A percentile compares a stretch with the other conserved stretches of the same genome.
These are phyloP conservation scores for Petunia secreta DNA, from an alignment of 257 asterid genomes.

Conservation along the genomic window DNA sequence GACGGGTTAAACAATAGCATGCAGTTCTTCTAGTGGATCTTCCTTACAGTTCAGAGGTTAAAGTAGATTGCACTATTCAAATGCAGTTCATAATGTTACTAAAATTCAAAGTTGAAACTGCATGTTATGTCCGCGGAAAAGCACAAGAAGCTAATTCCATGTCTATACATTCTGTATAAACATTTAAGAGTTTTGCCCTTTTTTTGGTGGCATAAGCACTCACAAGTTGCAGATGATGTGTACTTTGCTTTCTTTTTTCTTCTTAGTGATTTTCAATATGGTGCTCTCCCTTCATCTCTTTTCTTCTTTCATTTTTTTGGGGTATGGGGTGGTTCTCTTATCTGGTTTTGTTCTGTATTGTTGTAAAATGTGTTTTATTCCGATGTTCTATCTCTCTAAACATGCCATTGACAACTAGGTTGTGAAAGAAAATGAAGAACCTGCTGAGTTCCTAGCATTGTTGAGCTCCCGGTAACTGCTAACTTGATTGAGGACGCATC, in stretches of 20 bases:
- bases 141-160: background rate
- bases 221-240: background rate
- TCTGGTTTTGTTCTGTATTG: background rate
- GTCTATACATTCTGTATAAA: background rate
- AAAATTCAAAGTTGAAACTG: background rate
- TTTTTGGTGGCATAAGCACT: slow-evolving; percentile 9
- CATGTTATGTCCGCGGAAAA: background rate
- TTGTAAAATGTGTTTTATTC: background rate
- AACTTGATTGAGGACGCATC: slow-evolving; percentile 28
- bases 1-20: background rate
- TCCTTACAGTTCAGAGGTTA: background rate
- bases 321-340: background rate
- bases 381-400: background rate
- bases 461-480: slow-evolving; percentile 36
- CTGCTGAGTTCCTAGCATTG: slow-evolving; percentile 46
- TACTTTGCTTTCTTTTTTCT: background rate
- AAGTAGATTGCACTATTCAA: background rate
- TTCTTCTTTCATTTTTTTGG: background rate
- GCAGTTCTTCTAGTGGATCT: background rate
- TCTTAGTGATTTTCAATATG: background rate
- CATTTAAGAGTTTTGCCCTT: background rate
- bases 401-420: slow-evolving; percentile 32
- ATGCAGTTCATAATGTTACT: background rate
- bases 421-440: slow-evolving; percentile 53
- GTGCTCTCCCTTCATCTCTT: background rate